A percentile compares a stretch with the other conserved stretches of the same genome.
These are phyloP conservation scores for Rhamnella rubrinervis DNA, from an alignment of 331 rosid species.

Conservation along the genomic window DNA sequence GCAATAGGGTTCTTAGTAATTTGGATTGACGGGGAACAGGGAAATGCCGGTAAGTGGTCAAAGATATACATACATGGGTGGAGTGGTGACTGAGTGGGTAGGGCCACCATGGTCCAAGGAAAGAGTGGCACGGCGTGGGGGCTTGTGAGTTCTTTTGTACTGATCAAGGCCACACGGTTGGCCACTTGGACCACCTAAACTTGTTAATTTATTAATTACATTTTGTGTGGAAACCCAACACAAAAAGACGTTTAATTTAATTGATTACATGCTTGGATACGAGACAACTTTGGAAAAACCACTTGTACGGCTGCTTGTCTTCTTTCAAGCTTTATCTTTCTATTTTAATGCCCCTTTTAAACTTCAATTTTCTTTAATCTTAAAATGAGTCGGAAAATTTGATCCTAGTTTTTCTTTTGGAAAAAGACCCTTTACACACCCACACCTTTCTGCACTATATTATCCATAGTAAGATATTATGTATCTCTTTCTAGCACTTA, in stretches of 20 bases:
- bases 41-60: constrained; percentile 24
- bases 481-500: too few relatives aligned
- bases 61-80: constrained; percentile 27
- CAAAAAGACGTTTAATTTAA: constrained; percentile 5
- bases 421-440: too few relatives aligned
- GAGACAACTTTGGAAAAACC: constrained; percentile 28
- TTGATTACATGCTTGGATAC: constrained; percentile 5
- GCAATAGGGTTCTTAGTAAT: too few relatives aligned
- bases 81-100: neutral
- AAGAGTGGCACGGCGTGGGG: constrained; percentile 37
- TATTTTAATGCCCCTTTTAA: neutral
- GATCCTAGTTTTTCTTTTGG: too few relatives aligned
- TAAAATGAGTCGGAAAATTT: too few relatives aligned
- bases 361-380: too few relatives aligned
- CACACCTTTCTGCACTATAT: too few relatives aligned
- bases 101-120: constrained; percentile 20
- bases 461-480: too few relatives aligned
- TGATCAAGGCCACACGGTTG: constrained; percentile 63
- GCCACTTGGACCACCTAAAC: constrained; percentile 34
- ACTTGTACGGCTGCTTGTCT: constrained; percentile 38
- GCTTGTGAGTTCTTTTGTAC: constrained; percentile 29
- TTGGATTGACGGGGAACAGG: constrained; percentile 5
- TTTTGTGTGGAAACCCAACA: constrained; percentile 19
- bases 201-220: constrained; percentile 15
- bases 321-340: constrained; percentile 1